Percentiles rank a stretch among this genome's conserved stretches.
Conservation (phyloP, 768 basidiomycete species). For the Sistotremastrum suecicum region DNA sequence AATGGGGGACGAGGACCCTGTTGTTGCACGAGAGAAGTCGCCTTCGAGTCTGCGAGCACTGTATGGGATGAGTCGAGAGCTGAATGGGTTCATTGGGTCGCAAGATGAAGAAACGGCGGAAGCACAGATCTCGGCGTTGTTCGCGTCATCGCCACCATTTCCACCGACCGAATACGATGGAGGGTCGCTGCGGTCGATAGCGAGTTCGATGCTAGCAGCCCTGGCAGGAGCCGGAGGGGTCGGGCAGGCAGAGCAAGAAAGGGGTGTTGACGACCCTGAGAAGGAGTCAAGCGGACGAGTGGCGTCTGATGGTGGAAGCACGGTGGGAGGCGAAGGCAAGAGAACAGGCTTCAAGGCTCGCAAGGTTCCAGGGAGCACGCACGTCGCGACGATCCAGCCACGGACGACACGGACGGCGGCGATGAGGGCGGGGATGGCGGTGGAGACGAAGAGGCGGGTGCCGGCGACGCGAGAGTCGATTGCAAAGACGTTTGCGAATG, state of each 20-base stretch:
- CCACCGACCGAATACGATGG: slow-evolving; percentile 33
- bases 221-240: slow-evolving; percentile 26
- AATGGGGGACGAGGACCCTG: slow-evolving; percentile 56
- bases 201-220: slow-evolving; percentile 33
- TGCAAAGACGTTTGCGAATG: slow-evolving; percentile 54
- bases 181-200: slow-evolving; percentile 26
- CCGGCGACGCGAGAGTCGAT: slow-evolving; percentile 43
- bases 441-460: slow-evolving; percentile 17
- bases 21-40: slow-evolving; percentile 34
- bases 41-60: slow-evolving; percentile 61
- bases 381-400: slow-evolving; percentile 24
- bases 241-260: slow-evolving; percentile 4
- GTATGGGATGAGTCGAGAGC: slow-evolving; percentile 37
- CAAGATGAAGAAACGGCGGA: slow-evolving; percentile 56
- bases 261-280: slow-evolving; percentile 18
- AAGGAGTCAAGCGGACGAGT: slow-evolving; percentile 22
- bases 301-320: slow-evolving; percentile 8
- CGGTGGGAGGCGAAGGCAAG: slow-evolving; percentile 22
- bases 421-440: slow-evolving; percentile 45
- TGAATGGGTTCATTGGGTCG: slow-evolving; percentile 66
- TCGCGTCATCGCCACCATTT: slow-evolving; percentile 75
- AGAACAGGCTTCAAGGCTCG: slow-evolving; percentile 47
- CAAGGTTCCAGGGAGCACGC: slow-evolving; percentile 40
- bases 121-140: slow-evolving; percentile 62
- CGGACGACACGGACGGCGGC: slow-evolving; percentile 65